Evolutionary conservation across 2,329 filamentous ascomycete genomes (phyloP), one percentile per base, ranked within the genome.

Genomic region (Zasmidium angulare): DNA sequence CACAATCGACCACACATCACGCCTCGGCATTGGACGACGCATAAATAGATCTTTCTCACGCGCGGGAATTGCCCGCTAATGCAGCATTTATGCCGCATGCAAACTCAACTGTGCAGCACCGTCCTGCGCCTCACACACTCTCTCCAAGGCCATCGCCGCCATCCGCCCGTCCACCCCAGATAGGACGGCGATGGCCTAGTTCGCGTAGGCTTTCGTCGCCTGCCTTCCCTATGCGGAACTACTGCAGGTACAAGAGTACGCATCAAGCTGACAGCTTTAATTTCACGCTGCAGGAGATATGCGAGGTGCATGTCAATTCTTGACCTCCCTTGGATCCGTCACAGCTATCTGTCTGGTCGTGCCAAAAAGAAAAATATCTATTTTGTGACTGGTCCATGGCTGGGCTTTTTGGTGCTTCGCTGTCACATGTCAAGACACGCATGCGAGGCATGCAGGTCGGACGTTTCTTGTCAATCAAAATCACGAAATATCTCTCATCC

Each of bases 231-330:
- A 57, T 56, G 53, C 63, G 59, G 49, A 55, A 55, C 63, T 63
- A 63, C 60, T 63, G 63, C 63, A 65, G 63, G 58, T 58, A 60
- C 61, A 55, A 31, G 31, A 31, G 46, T 52, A 48, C 50, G 56
- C 49, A 24, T 40, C 21, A 24, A 58, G 52, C 48, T 58, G 55
- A 55, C 51, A 55, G 31, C n/a, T 50, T 49, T 29, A 52, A 61
- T 58, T 58, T 57, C 50, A 43, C 46, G 59, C 55, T 61, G 59
- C 59, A 61, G 59, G 59, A 54, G 57, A 50, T 46, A 47, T 31
- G 29, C 14, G 29, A 36, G 14, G 14, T n/a, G n/a, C n/a, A n/a
- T n/a, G n/a, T n/a, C n/a, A n/a, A n/a, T n/a, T n/a, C n/a, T n/a
- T n/a, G n/a, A n/a, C n/a, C n/a, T 17, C n/a, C 36, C 14, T 19